Conservation (phyloP, 306 rosid genomes). For the Rosa multiflora region DNA sequence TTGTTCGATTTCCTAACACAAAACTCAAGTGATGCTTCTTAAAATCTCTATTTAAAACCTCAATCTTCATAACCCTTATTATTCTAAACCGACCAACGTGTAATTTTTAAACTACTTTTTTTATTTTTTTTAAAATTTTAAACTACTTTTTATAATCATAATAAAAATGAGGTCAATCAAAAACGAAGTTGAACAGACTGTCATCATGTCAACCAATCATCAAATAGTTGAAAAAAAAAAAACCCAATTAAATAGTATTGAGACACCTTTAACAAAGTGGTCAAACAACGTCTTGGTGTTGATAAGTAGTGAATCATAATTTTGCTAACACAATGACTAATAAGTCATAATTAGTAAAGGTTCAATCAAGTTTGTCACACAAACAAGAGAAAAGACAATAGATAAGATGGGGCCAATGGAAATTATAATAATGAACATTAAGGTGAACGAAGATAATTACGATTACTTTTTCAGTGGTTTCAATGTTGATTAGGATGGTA, state of each 20-base stretch:
- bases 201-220: no score
- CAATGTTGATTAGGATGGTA: background rate
- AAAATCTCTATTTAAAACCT: no score
- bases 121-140: no score
- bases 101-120: no score
- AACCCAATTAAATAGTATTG: background rate
- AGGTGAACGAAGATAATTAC: background rate
- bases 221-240: background rate
- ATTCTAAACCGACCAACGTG: no score
- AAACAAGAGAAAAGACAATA: background rate
- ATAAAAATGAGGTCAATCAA: no score
- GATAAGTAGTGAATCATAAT: background rate
- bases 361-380: background rate
- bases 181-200: background rate
- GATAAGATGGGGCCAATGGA: background rate
- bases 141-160: no score
- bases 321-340: background rate
- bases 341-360: background rate
- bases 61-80: no score
- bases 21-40: no score
- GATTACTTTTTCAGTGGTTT: background rate
- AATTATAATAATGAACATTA: background rate
- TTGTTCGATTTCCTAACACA: no score
- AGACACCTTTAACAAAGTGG: background rate
- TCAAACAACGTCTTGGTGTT: background rate